phyloP scores from a whole-genome alignment of 1,284 basidiomycete species.

The Spongiforma sp. region DNA sequence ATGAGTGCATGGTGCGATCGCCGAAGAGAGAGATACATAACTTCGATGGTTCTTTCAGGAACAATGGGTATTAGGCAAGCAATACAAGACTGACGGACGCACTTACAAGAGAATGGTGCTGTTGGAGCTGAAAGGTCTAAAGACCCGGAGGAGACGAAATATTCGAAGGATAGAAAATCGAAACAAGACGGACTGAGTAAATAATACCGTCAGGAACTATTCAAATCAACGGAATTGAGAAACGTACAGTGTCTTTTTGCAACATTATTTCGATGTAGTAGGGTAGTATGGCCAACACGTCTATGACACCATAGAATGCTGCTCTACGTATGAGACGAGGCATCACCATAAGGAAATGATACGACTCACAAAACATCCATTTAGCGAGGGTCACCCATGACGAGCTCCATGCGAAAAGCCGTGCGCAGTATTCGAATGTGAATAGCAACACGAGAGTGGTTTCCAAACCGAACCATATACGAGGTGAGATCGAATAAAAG shows the following conservation, averaged over 20 bases:
- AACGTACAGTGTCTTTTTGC: constrained; percentile 82
- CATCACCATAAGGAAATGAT: neutral
- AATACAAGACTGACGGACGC: neutral
- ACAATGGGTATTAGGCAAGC: constrained; percentile 2
- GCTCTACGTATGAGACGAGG: constrained; percentile 16
- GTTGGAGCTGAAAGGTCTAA: constrained; percentile 85
- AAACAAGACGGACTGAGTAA: constrained; percentile 74
- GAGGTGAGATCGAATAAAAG: constrained; percentile 73
- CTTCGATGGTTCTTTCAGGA: constrained; percentile 77
- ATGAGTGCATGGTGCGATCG: constrained; percentile 86
- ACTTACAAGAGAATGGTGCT: constrained; percentile 79
- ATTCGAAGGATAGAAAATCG: constrained; percentile 87
- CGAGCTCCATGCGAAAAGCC: constrained; percentile 68
- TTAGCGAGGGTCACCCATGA: constrained; percentile 61
- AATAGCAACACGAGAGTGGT: constrained; percentile 81
- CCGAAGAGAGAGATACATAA: constrained; percentile 90
- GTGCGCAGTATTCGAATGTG: constrained; percentile 77
- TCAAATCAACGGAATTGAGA: neutral
- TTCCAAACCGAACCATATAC: constrained; percentile 84
- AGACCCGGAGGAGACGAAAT: constrained; percentile 85
- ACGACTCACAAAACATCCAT: constrained; percentile 71
- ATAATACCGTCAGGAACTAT: constrained; percentile 1
- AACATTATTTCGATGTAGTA: constrained; percentile 87
- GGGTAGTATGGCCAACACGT: constrained; percentile 82
- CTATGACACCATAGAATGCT: constrained; percentile 89